These are phyloP conservation scores for Crithidia acanthocephali DNA, from an alignment of 208 protist genomes.

Conservation along the genomic window DNA sequence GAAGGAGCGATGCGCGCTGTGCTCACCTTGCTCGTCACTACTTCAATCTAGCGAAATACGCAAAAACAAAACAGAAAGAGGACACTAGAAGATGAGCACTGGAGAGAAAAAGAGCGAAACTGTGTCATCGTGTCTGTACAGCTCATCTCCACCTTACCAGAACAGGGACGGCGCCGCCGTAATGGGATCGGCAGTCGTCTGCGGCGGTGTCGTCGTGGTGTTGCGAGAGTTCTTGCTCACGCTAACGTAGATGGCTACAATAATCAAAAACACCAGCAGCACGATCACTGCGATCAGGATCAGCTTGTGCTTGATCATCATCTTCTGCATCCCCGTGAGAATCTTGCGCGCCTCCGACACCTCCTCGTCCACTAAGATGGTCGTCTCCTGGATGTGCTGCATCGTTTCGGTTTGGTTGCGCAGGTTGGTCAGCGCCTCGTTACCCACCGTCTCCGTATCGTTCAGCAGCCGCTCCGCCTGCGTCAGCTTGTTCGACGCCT, in stretches of 20 bases:
- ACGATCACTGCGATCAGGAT: conserved; percentile 63
- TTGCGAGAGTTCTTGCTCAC: conserved; percentile 36
- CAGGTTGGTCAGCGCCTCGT: conserved; percentile 58
- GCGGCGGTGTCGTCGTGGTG: conserved; percentile 23
- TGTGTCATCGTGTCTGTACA: too few species aligned
- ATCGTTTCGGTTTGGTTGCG: conserved; percentile 74
- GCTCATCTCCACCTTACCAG: neutral
- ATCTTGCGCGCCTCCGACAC: conserved; percentile 72
- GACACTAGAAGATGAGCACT: too few species aligned
- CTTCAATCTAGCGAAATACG: too few species aligned
- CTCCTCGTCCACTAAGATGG: conserved; percentile 73
- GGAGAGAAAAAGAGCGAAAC: too few species aligned
- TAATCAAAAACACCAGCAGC: conserved; percentile 65
- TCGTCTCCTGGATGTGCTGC: conserved; percentile 68
- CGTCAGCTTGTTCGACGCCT: conserved; percentile 55
- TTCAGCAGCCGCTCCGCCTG: conserved; percentile 73
- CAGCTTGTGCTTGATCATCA: conserved; percentile 82
- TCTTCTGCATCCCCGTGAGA: conserved; percentile 60
- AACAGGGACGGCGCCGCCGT: conserved; percentile 19
- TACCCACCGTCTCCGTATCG: conserved; percentile 66
- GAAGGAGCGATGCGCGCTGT: too few species aligned
- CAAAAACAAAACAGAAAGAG: too few species aligned
- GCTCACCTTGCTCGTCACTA: too few species aligned
- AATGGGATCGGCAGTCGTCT: conserved; percentile 38
- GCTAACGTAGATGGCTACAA: conserved; percentile 66